These are phyloP conservation scores for Metschnikowia cubensis DNA, from an alignment of 805 yeast genomes.

Conservation along the genomic window DNA sequence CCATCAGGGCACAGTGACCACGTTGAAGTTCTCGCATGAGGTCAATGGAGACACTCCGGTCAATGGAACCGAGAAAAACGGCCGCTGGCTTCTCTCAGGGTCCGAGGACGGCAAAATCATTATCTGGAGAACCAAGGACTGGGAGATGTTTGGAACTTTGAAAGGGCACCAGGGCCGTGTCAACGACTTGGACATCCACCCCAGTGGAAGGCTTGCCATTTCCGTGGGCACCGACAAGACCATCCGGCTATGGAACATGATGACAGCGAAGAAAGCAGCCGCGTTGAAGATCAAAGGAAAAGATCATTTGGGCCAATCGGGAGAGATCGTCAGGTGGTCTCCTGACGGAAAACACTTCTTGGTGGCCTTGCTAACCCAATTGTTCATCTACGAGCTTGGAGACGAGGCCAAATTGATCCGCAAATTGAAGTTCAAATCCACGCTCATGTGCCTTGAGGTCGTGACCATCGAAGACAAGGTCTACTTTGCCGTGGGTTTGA, in stretches of 20 bases:
- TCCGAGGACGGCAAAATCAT: slow-evolving; percentile 87
- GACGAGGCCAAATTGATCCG: slow-evolving; percentile 51
- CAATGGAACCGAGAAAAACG: slow-evolving; percentile 37
- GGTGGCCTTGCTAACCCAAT: slow-evolving; percentile 66
- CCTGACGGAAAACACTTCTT: slow-evolving; percentile 64
- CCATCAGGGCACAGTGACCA: slow-evolving; percentile 85
- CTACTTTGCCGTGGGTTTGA: slow-evolving; percentile 62
- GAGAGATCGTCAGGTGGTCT: slow-evolving; percentile 66
- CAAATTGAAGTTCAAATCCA: slow-evolving; percentile 48
- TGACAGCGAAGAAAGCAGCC: slow-evolving; percentile 95
- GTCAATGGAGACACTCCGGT: slow-evolving; percentile 7
- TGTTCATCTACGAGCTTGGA: slow-evolving; percentile 62
- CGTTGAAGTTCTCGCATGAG: slow-evolving; percentile 65
- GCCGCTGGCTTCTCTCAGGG: slow-evolving; percentile 88
- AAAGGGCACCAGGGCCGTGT: slow-evolving; percentile 87
- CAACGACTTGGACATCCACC: slow-evolving; percentile 85
- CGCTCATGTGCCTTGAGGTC: slow-evolving; percentile 67
- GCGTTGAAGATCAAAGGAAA: slow-evolving; percentile 65
- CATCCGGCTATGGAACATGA: slow-evolving; percentile 87
- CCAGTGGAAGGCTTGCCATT: slow-evolving; percentile 83
- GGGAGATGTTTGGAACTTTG: slow-evolving; percentile 87
- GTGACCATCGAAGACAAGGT: slow-evolving; percentile 44
- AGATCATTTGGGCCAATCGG: slow-evolving; percentile 62
- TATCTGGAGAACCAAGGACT: slow-evolving; percentile 93
- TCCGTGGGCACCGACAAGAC: slow-evolving; percentile 85